Base-by-base conservation (phyloP, 2,329 filamentous ascomycete genomes). In the Alternaria brassicae region DNA sequence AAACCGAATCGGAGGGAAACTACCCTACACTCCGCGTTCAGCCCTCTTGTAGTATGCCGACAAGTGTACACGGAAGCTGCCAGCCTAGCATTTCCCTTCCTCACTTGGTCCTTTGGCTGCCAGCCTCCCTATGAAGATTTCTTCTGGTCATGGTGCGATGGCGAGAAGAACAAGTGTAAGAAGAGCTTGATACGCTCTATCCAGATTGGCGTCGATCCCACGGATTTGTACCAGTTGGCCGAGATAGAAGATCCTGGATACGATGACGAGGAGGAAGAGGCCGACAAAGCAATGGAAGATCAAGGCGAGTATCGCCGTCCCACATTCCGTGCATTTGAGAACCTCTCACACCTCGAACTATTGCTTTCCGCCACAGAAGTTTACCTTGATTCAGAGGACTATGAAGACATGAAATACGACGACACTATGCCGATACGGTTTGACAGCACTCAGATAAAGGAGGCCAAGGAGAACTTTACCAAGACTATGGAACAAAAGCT, bases 51-150 rank as follows among this genome's bases (percentile, higher is more conserved):
- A 12, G 36, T 21, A 28, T 56, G 45, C 9, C 42, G 49, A 27
- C 49, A 58, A 32, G n/a, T 37, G 9, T 42, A 53, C 19, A 12
- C 12, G 17, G 54, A 56, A 23, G 32, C 53, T 23, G 44, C 44
- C 9, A 27, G 17, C 8, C 3, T 44, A 1, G n/a, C 42, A 9
- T 44, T 15, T 6, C 12, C 21, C 8, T 40, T 54, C 15, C 17
- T 45, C n/a, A 39, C 27, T 13, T 39, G 32, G 28, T 45, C 25
- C n/a, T 53, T 44, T 15, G 6, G 4, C 21, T 34, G 40, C 7
- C n/a, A 23, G 8, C 12, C 4, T 8, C 9, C 28, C 23, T 45
- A 34, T 15, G 51, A 53, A 28, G 7, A 21, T 40, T 53, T 41
- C 39, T 45, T 45, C 8, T 42, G 40, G 28, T 3, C 32, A 15